Conservation (phyloP, 2,329 filamentous ascomycete species). For the Verticillium tricorpus region DNA sequence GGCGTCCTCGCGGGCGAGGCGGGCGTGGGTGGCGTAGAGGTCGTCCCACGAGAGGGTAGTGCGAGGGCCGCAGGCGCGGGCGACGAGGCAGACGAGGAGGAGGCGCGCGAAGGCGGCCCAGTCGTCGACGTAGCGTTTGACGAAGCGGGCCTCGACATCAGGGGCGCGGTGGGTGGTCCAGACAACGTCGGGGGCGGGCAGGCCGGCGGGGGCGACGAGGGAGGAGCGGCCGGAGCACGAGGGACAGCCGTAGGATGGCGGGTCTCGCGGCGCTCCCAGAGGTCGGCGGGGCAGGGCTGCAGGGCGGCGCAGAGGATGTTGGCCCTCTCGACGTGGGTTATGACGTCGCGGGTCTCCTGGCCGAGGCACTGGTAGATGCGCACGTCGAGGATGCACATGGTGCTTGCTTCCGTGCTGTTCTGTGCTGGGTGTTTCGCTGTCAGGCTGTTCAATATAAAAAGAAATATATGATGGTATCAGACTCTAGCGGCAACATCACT, state of each 20-base stretch:
- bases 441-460: too few relatives aligned
- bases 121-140: not conserved
- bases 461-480: too few relatives aligned
- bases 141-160: not conserved
- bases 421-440: not conserved
- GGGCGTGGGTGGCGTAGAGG: not conserved
- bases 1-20: constrained; percentile 1
- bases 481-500: too few relatives aligned
- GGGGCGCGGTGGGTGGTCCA: not conserved
- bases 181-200: not conserved
- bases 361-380: not conserved
- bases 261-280: constrained; percentile 1
- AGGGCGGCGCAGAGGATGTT: constrained; percentile 1
- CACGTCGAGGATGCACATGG: constrained; percentile 1
- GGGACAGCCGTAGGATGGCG: not conserved
- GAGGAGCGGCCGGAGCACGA: not conserved
- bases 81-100: not conserved
- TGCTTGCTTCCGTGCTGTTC: not conserved
- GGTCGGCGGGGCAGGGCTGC: not conserved
- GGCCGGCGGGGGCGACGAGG: not conserved
- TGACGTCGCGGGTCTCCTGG: not conserved
- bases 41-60: not conserved
- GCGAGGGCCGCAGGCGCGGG: not conserved
- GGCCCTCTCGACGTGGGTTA: not conserved
- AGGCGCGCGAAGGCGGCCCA: not conserved